Base-by-base conservation (phyloP, 202 grass and related monocot genomes). In the Schoenoplectus triqueter region DNA sequence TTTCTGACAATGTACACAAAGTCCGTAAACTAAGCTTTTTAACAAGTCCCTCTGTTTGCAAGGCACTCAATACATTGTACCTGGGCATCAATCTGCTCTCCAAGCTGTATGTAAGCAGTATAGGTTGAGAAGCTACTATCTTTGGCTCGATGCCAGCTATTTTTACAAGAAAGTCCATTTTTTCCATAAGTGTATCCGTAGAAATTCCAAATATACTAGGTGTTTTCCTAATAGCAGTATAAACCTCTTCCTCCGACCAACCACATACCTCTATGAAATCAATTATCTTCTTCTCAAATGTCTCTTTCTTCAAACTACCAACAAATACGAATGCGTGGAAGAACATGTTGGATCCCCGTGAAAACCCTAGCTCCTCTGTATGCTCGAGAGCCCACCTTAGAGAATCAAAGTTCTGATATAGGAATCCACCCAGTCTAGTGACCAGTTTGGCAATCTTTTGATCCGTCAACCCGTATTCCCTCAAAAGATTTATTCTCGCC, bases 241-340 rank as follows among this genome's bases (percentile, higher is more conserved):
- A 78, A 39, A 97, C 73, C 72, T 93, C 91, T 62, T 93, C 89
- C 78, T 93, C 68, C 13, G 88, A 93, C 91, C 94, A 97, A 1
- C 89, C 91, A 39, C 83, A 83, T 46, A 51, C 89, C 73, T 85
- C 79, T 42, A 18, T 92, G 5, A 93, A 87, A 57, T 87, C 66
- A 11, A 71, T 67, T 52, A 88, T 41, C 83, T 97, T 97, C 78
- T 82, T 86, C 9, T 97, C 88, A 8, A 90, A 64, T 55, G 85
- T 90, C 68, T 90, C 88, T 80, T 86, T 89, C 22, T 87, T 88
- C 57, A 96, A 88, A 66, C 69, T 80, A 44, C 82, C 66, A 10
- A 88, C 78, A 62, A 73, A 85, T 65, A 79, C 65, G 40, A 97
- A 80, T 10, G 80, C 85, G 22, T 87, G 82, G 1, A 87, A 82